Evolutionary conservation across 2,329 filamentous ascomycete genomes (phyloP), one percentile per base, ranked within the genome.

Genomic region (Fusarium denticulatum): DNA sequence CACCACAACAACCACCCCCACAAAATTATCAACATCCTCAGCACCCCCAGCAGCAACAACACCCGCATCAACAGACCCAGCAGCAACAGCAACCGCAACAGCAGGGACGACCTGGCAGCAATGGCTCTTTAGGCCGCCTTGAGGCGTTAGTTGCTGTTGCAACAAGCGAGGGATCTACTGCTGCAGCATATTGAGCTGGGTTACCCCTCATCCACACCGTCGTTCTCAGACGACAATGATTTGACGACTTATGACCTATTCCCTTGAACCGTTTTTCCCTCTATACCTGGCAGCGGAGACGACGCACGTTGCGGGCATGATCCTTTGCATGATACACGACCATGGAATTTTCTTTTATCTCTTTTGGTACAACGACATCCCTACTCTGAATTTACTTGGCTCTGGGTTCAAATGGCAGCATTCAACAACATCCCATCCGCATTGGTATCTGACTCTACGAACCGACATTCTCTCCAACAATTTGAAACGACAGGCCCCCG

Each of bases 111-210:
- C 67, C 78, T 11, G 69, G 72, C 22, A 81, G 78, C 28, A 73
- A 76, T 0, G 83, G 83, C 50, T 75, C 82, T n/a, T 72, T 85
- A 10, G 73, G 82, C 24, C 80, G 84, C 2, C 74, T 86, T 9
- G 83, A 86, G 60, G 83, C 84, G 2, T 76, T 86, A 26, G 84
- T 86, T 18, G 84, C 84, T 14, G 84, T 85, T 42, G 84, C 84
- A 13, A 85, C 84, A 1, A 83, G 83, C 46, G 84, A 86, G 62
- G 82, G 83, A 26, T 82, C 82, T 26, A 84, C 83, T 4, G 83
- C 84, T 3, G 80, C 83, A 3, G 83, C 83, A 1, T 85, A 84
- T 55, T 85, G 37, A 65, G 42, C 9, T 57, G 15, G 28, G 30
- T 18, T 11, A 10, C 40, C 8, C n/a, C 34, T 36, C 26, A 45